Percentiles rank a stretch among this genome's conserved stretches.
Evolutionary conservation across 2,329 filamentous ascomycete species (phyloP).

Genomic region (Neonectria sp.): DNA sequence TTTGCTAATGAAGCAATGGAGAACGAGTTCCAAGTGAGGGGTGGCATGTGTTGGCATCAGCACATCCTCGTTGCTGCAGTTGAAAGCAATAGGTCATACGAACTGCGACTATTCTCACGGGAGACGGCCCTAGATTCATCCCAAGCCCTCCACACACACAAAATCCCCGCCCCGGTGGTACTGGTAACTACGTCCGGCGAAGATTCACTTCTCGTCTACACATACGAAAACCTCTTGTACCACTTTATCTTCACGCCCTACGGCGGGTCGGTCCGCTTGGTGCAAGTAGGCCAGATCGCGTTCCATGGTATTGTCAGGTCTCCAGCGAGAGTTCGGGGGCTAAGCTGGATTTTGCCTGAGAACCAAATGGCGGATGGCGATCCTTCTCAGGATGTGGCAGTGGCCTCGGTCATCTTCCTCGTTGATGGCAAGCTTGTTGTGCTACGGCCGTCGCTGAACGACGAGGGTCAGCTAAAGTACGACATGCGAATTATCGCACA

Average conservation of each 20-base stretch:
- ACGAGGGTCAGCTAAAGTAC: constrained; percentile 90
- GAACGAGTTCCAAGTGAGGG: constrained; percentile 91
- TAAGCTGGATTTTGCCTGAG: constrained; percentile 97
- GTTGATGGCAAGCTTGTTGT: constrained; percentile 97
- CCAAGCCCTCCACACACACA: constrained; percentile 82
- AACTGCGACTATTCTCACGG: constrained; percentile 93
- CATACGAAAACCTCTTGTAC: constrained; percentile 94
- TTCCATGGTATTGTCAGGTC: constrained; percentile 97
- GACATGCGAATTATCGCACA: constrained; percentile 98
- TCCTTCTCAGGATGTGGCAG: constrained; percentile 93
- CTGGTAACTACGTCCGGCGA: constrained; percentile 91
- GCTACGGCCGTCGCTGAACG: constrained; percentile 87
- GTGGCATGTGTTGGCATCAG: constrained; percentile 99
- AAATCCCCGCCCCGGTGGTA: constrained; percentile 88
- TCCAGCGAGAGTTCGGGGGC: constrained; percentile 89
- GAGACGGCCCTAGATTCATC: constrained; percentile 83
- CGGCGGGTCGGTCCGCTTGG: constrained; percentile 78
- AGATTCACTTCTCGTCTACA: constrained; percentile 96
- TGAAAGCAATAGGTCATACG: constrained; percentile 86
- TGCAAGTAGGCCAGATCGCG: constrained; percentile 97
- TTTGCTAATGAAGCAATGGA: constrained; percentile 87
- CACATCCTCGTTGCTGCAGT: constrained; percentile 94
- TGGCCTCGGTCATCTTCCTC: constrained; percentile 94
- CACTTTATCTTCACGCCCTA: constrained; percentile 90
- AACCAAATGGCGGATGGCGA: constrained; percentile 91